Base-by-base conservation (phyloP, 495 filamentous ascomycete genomes). In the Evernia prunastri region DNA sequence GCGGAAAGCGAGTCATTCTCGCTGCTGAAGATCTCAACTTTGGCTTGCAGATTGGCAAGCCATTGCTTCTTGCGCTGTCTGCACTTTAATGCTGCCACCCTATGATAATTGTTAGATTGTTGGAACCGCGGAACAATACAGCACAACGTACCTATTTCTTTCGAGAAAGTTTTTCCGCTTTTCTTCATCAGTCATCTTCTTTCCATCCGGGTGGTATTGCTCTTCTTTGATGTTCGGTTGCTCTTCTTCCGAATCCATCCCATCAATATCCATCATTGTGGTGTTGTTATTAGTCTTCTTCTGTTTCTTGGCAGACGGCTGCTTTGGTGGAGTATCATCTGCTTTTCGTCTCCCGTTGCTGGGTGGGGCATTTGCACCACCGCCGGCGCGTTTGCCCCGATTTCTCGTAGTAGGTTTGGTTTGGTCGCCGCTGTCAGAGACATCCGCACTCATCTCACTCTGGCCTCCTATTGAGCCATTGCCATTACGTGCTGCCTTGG, bases 121-220 rank as follows among this genome's bases (percentile, higher is more conserved):
- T 33, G 37, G 20, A 67, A 7, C 13, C 29, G 42, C 25, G 39
- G 12, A 17, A 35, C 33, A 37, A 18, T n/a, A 53, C 20, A 43
- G 31, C 13, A 61, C 31, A 66, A 80, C 89, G 70, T 84, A 97
- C 94, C 94, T 83, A 74, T 98, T 98, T 39, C 94, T 81, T 69
- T 98, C 94, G 12, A 98, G 79, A 76, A 98, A 98, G 70, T 98
- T 98, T 78, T 94, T 96, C 45, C 94, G 78, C 81, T 98, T 98
- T 77, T 98, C 94, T 72, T 97, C 94, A 68, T 98, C 94, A 17
- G 94, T 97, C 95, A 97, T 97, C 79, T 97, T 98, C 79, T 86
- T 89, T 47, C 75, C 75, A 71, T 76, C 61, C 56, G 73, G 56
- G 54, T 69, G 54, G 42, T 59, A 63, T 67, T 78, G 70, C 65